Percentiles rank a stretch among this genome's conserved stretches.
Evolutionary conservation across 164 flowering plant species (phyloP).

Genomic region (Stephania yunnanensis): DNA sequence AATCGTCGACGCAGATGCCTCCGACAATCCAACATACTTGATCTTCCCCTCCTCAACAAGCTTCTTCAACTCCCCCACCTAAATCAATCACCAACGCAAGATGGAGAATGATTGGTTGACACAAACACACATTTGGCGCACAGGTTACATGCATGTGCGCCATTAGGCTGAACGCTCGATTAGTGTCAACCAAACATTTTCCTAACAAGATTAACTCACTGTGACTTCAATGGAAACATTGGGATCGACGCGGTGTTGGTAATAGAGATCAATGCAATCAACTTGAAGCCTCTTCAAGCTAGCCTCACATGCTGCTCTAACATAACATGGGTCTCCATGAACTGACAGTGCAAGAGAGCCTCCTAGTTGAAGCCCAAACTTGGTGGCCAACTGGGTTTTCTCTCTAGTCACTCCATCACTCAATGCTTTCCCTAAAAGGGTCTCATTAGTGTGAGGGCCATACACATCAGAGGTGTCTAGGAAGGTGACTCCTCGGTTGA

Average conservation of each 20-base stretch:
- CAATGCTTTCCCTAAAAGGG: constrained; percentile 30
- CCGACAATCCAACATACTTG: constrained; percentile 53
- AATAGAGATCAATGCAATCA: constrained; percentile 29
- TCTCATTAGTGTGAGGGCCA: constrained; percentile 33
- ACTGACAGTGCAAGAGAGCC: constrained; percentile 9
- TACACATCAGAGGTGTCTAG: constrained; percentile 41
- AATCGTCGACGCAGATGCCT: constrained; percentile 50
- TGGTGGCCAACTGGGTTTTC: constrained; percentile 24
- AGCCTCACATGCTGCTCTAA: constrained; percentile 27
- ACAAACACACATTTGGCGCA: too few relatives aligned
- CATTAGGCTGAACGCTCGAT: too few relatives aligned
- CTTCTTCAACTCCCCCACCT: constrained; percentile 52
- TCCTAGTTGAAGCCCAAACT: constrained; percentile 17
- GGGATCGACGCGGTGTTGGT: constrained; percentile 25
- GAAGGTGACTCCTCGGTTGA: constrained; percentile 29
- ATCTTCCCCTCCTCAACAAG: constrained; percentile 54
- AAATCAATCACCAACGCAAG: too few relatives aligned
- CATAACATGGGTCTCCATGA: constrained; percentile 23
- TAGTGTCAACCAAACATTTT: too few relatives aligned
- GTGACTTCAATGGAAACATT: constrained; percentile 29
- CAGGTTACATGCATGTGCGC: not conserved
- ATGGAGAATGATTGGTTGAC: too few relatives aligned
- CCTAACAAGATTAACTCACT: constrained; percentile 1
- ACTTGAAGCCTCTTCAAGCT: constrained; percentile 30
- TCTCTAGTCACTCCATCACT: not conserved